Base-by-base conservation (phyloP, 1,284 basidiomycete species). In the Ceratobasidium sp. region DNA sequence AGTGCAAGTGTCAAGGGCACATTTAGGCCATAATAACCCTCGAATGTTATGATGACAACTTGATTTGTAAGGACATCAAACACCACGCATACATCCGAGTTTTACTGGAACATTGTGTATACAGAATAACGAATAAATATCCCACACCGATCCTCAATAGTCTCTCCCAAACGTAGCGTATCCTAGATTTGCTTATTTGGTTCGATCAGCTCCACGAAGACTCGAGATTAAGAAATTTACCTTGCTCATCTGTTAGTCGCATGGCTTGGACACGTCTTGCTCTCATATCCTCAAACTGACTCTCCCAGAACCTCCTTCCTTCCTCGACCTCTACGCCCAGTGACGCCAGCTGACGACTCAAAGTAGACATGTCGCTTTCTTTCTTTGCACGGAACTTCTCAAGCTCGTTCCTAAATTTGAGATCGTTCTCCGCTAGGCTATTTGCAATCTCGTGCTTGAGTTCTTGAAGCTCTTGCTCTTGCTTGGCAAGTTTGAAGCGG, bases 161-260 rank as follows among this genome's bases (percentile, higher is more conserved):
- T 67, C 64, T 21, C 41, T 39, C 21, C 50, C 64, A 32, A 45
- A 30, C 16, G 64, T 55, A 43, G 32, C 43, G 21, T 43, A 18
- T 2, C 64, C 64, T 9, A 67, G 34, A 52, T 67, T 41, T 21
- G 9, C 64, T 67, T 39, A 21, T 23, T 16, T 12, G 48, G 53
- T 39, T 39, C 8, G 14, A 36, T 67, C n/a, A 67, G 62, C 9
- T 30, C 30, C 18, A 30, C 26, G 53, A 57, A 36, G 34, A 12
- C 12, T 26, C 23, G 14, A 10, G 53, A 34, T 18, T 8, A 73
- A 30, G 23, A 26, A 23, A 48, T 32, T 67, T 30, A 67, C 64
- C 52, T 55, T 67, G 64, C 55, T 67, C 64, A 21, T 67, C 64
- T 18, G 64, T 36, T 21, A 67, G 34, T n/a, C 64, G 34, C 64